Evolutionary conservation across 805 yeast genomes (phyloP).

Genomic region (Pichia deserticola): DNA sequence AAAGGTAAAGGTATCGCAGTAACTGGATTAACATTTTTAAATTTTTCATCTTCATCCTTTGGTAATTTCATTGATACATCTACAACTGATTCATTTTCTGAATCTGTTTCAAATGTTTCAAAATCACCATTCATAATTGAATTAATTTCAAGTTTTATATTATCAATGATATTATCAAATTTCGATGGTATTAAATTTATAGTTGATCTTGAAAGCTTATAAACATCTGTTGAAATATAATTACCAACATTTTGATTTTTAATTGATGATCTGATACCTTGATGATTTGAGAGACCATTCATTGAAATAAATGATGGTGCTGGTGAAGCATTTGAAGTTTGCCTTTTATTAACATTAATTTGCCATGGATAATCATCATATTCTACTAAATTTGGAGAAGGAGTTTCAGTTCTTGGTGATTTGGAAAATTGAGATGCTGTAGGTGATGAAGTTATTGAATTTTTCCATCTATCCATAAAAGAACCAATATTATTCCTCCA

Average conservation of each 20-base stretch:
- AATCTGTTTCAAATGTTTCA: not conserved
- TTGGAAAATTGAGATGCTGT: constrained; percentile 3
- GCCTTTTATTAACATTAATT: not conserved
- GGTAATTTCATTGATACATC: not conserved
- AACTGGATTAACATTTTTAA: not conserved
- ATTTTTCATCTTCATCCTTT: not conserved
- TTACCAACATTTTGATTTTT: not conserved
- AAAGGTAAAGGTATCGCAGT: constrained; percentile 18
- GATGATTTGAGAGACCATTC: not conserved
- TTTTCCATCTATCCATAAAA: constrained; percentile 24
- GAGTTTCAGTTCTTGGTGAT: constrained; percentile 1
- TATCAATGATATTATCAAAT: constrained; percentile 1
- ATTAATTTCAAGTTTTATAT: constrained; percentile 9
- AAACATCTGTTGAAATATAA: not conserved
- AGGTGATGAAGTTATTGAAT: constrained; percentile 4
- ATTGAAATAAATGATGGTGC: constrained; percentile 8
- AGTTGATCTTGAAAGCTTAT: constrained; percentile 2
- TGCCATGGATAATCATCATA: constrained; percentile 12
- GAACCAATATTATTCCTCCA: constrained; percentile 27
- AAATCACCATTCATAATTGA: constrained; percentile 13
- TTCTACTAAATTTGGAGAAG: constrained; percentile 7
- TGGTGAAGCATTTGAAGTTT: constrained; percentile 3
- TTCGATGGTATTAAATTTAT: constrained; percentile 1
- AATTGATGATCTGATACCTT: not conserved
- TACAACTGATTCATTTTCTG: not conserved